Base-by-base conservation (phyloP, 176 grass and related monocot genomes). In the Bolboschoenus planiculmis region DNA sequence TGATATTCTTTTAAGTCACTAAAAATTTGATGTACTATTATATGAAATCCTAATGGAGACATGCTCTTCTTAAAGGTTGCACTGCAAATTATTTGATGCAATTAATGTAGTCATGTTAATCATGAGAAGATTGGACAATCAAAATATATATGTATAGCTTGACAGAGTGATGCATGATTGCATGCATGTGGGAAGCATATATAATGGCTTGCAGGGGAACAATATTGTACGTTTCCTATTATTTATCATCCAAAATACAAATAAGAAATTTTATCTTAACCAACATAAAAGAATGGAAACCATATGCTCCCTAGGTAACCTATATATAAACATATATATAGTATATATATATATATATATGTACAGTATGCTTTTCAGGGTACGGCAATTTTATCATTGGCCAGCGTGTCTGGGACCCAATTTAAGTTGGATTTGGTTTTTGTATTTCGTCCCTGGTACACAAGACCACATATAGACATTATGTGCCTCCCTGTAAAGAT, bases 171-270 rank as follows among this genome's bases (percentile, higher is more conserved):
- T 78, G 24, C n/a, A 11, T 44, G 8, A 42, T 26, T 39, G 6
- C 40, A 67, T 79, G 72, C 84, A 85, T 85, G 83, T 78, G 84
- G 55, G 71, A 78, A 53, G 56, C 72, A 85, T n/a, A n/a, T n/a
- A n/a, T 85, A 65, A 85, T 81, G 78, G 75, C 10, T 35, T 33
- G 30, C 24, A 56, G 75, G 75, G 75, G 51, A 18, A 58, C 53
- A 42, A 4, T 26, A n/a, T 24, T 48, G 46, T 48, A 60, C 33
- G 20, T 42, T 18, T 39, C 21, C 34, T 37, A 59, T 27, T 80
- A 80, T 61, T 60, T 61, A 15, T 61, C 78, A 30, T 61, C 10
- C 33, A 15, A 58, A 58, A 59, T 35, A 35, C 24, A 78, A 36
- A 36, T 42, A 80, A 80, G 18, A 23, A 39, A 43, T 51, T 60